Evolutionary conservation across 305 asterid species (phyloP).

Genomic region (Striga hermonthica): DNA sequence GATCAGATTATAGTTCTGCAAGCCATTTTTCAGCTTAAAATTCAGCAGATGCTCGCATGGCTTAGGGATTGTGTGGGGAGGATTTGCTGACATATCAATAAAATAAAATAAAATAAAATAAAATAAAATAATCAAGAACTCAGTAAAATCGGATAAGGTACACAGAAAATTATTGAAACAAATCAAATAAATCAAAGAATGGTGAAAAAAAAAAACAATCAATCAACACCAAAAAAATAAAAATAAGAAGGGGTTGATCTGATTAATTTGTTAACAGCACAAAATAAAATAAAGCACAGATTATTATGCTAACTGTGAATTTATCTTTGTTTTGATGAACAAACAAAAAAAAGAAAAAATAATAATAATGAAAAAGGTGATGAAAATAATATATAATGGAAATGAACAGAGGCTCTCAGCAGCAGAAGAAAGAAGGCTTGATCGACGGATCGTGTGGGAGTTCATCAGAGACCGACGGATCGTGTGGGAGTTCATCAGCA

Average conservation of each 20-base stretch:
- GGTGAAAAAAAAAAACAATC: not conserved
- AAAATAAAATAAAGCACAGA: no score
- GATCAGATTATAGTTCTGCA: conserved; percentile 45
- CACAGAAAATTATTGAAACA: not conserved
- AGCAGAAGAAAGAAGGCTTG: not conserved
- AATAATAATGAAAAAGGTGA: conserved; percentile 29
- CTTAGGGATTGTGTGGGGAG: conserved; percentile 41
- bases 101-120: not conserved
- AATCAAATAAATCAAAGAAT: conserved; percentile 22
- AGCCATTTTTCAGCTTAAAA: conserved; percentile 59
- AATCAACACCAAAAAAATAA: not conserved
- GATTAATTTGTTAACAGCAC: conserved; percentile 1
- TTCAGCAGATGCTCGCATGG: conserved; percentile 62
- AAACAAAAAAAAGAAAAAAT: conserved; percentile 27
- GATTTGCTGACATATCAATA: conserved; percentile 44
- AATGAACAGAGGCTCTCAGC: not conserved
- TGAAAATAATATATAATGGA: not conserved
- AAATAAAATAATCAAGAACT: no score
- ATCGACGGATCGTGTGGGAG: not conserved
- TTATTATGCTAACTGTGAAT: no score
- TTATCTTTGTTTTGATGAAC: conserved; percentile 4
- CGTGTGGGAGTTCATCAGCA: conserved; percentile 25
- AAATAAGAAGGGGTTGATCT: not conserved
- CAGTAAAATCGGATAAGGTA: conserved; percentile 16
- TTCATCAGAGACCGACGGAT: conserved; percentile 13